Base-by-base conservation (phyloP, 1,284 basidiomycete species). In the Tremellales sp. region DNA sequence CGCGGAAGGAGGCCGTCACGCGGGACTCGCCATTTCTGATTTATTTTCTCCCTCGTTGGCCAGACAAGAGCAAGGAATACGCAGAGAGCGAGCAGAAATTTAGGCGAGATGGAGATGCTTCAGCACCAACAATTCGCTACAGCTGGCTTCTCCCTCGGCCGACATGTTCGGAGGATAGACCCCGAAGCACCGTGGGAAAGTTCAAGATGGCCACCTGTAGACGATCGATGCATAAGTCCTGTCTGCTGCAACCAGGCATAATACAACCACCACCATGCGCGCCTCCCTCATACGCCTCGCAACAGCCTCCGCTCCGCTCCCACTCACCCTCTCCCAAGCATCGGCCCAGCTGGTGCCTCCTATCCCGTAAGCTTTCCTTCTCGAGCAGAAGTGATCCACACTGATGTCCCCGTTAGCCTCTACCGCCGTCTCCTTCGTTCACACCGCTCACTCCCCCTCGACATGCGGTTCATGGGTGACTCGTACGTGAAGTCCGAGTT, bases 401-500 rank as follows among this genome's bases (percentile, higher is more conserved):
- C 34, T 12, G 10, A 12, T 26, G 36, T 48, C 22, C 28, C 16
- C 18, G 31, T 25, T 52, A 92, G 88, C 19, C 74, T 95, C 22
- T 92, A 86, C 68, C 82, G 90, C 36, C 76, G 82, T 40, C 76
- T 97, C 24, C 75, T 95, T 22, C 80, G 91, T 12, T 82, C 83
- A 1, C 92, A 95, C 63, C 79, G 85, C 32, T 69, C 71, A 47
- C 76, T 95, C 3, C 85, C 88, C 0, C 49, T 64, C 7, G 90
- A 92, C 54, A 88, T 94, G 85, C 79, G 89, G 16, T 82, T 79
- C 31, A 76, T 94, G 50, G 91, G 92, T 26, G 91, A 97, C 68
- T 78, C 79, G 29, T 95, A 94, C 65, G 79, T 94, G 48, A 94
- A 89, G 75, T 81, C 84, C 55, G 91, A 97, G 70, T 95, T 94